Percentiles rank a stretch among this genome's conserved stretches.
Conservation (phyloP, 2,329 filamentous ascomycete species). For the Fusarium staphyleae region DNA sequence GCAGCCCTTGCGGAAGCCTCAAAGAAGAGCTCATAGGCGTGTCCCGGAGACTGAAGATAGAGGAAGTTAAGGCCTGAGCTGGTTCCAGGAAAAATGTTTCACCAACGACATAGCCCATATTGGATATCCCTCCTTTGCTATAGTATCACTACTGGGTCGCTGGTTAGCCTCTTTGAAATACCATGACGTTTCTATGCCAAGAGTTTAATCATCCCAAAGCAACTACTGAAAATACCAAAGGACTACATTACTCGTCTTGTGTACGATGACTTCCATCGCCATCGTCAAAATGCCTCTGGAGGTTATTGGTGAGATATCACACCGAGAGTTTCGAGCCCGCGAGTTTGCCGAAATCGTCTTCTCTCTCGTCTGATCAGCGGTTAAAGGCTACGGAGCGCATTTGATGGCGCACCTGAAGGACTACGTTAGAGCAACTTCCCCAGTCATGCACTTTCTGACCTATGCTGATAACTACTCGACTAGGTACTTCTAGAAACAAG, state of each 20-base stretch:
- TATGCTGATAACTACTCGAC: slow-evolving; percentile 99
- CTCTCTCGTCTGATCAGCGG: slow-evolving; percentile 96
- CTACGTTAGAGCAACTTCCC: slow-evolving; percentile 95
- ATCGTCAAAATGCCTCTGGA: slow-evolving; percentile 97
- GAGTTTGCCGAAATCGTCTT: slow-evolving; percentile 98
- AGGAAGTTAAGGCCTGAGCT: too few species aligned
- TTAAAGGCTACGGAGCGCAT: slow-evolving; percentile 97
- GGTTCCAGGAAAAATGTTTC: too few species aligned
- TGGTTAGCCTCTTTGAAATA: too few species aligned
- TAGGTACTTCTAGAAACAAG: slow-evolving; percentile 99
- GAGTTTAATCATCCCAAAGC: slow-evolving; percentile 96
- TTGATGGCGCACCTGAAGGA: slow-evolving; percentile 98
- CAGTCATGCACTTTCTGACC: slow-evolving; percentile 98
- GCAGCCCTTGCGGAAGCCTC: neutral
- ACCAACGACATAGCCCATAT: too few species aligned
- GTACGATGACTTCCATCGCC: slow-evolving; percentile 94
- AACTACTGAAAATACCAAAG: slow-evolving; percentile 98
- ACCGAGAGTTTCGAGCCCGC: slow-evolving; percentile 89
- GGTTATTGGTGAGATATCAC: slow-evolving; percentile 94
- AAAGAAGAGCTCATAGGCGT: neutral
- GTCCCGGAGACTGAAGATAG: too few species aligned
- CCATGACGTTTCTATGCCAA: too few species aligned
- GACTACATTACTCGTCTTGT: slow-evolving; percentile 98
- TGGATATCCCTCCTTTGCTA: too few species aligned
- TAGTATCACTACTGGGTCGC: too few species aligned